phyloP scores from a whole-genome alignment of 805 yeast species.

The baker's yeast (Saccharomyces cerevisiae) region DNA sequence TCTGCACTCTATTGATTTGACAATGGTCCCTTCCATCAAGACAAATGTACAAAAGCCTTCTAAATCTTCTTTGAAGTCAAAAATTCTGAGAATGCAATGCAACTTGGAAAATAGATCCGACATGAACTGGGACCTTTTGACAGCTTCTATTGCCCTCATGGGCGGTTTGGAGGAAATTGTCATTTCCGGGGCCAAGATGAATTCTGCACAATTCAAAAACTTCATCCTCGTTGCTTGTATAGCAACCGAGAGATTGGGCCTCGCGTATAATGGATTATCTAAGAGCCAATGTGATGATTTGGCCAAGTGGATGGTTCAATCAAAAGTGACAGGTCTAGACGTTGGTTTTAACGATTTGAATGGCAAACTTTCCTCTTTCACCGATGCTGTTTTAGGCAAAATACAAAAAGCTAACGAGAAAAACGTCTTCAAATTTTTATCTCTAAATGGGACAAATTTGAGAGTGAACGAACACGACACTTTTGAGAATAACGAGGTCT shows the following conservation, averaged over 20 bases:
- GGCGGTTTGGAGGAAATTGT: constrained; percentile 77
- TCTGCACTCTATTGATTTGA: constrained; percentile 53
- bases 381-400: constrained; percentile 19
- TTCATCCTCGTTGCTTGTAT: constrained; percentile 55
- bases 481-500: constrained; percentile 25
- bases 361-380: constrained; percentile 28
- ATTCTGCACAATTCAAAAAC: constrained; percentile 42
- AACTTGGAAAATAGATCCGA: constrained; percentile 44
- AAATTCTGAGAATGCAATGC: constrained; percentile 32
- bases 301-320: constrained; percentile 48
- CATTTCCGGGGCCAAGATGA: constrained; percentile 73
- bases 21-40: constrained; percentile 37
- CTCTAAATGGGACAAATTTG: constrained; percentile 61
- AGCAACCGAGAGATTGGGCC: constrained; percentile 57
- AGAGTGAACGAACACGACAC: constrained; percentile 39
- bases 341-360: constrained; percentile 70
- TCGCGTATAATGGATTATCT: constrained; percentile 68
- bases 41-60: constrained; percentile 34
- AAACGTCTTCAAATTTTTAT: constrained; percentile 38
- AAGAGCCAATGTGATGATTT: constrained; percentile 48
- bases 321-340: constrained; percentile 59
- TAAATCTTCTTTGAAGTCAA: constrained; percentile 23
- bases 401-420: constrained; percentile 18
- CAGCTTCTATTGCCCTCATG: constrained; percentile 64
- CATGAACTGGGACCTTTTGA: constrained; percentile 75